phyloP scores from a whole-genome alignment of 345 rosid species.

The Acer campestre region DNA sequence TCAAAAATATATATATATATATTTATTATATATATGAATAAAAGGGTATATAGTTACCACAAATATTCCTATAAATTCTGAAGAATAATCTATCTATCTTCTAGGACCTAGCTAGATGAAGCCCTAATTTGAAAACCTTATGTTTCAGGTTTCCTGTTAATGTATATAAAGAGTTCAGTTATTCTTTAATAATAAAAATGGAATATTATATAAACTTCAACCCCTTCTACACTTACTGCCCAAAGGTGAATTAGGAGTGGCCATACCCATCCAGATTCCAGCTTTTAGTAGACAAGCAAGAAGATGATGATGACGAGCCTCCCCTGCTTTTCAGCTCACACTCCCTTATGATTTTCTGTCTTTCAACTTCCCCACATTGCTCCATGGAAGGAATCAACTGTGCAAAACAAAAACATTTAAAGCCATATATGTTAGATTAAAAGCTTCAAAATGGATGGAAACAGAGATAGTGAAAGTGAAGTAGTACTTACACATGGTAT shows the following conservation, averaged over 20 bases:
- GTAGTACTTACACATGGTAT: constrained; percentile 25
- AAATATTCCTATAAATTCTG: background rate
- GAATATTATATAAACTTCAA: constrained; percentile 9
- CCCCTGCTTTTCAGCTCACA: constrained; percentile 20
- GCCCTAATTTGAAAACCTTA: background rate
- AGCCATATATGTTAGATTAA: no score
- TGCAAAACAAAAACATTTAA: background rate
- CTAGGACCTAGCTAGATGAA: background rate
- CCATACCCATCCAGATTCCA: constrained; percentile 35
- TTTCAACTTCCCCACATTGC: constrained; percentile 11
- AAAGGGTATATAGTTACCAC: background rate
- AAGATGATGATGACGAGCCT: constrained; percentile 6
- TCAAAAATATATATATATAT: background rate
- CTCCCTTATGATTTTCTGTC: constrained; percentile 11
- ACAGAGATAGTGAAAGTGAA: background rate
- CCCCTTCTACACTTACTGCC: constrained; percentile 23
- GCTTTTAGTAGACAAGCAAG: constrained; percentile 17
- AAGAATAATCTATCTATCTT: background rate
- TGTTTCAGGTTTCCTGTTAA: background rate
- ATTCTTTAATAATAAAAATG: background rate
- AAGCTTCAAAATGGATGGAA: background rate
- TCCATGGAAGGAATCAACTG: constrained; percentile 25
- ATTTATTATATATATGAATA: background rate
- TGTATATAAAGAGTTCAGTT: background rate
- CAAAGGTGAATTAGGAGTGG: constrained; percentile 20